These are phyloP conservation scores for Mycena rosella DNA, from an alignment of 768 basidiomycete species.

Conservation along the genomic window DNA sequence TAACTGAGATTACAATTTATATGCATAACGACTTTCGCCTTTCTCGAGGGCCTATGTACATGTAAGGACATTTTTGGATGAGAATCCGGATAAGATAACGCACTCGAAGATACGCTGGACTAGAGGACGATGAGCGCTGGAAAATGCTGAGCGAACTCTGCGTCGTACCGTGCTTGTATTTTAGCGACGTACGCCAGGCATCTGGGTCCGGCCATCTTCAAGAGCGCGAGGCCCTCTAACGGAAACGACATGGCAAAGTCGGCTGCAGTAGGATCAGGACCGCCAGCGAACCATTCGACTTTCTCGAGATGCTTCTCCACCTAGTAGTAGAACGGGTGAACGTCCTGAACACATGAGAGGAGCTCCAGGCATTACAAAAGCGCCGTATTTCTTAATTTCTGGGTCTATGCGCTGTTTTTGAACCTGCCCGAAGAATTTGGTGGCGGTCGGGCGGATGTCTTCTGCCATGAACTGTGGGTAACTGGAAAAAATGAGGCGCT, in stretches of 20 bases:
- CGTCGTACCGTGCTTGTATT: conserved; percentile 50
- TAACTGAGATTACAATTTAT: conserved; percentile 15
- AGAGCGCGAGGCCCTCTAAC: conserved; percentile 44
- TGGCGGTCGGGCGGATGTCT: conserved; percentile 51
- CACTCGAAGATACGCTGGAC: conserved; percentile 20
- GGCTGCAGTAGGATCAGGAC: conserved; percentile 54
- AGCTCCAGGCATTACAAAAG: conserved; percentile 1
- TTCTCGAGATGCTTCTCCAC: conserved; percentile 52
- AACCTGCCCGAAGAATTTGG: conserved; percentile 44
- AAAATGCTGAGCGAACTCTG: background rate
- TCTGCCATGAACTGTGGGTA: conserved; percentile 50
- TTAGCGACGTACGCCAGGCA: conserved; percentile 51
- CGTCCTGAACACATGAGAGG: background rate
- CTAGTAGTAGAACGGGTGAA: conserved; percentile 38
- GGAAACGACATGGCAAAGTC: conserved; percentile 61
- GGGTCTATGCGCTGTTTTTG: conserved; percentile 41
- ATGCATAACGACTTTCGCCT: conserved; percentile 21
- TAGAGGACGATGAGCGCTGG: conserved; percentile 1
- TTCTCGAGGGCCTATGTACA: conserved; percentile 21
- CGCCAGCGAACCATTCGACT: conserved; percentile 52
- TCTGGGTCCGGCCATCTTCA: conserved; percentile 47
- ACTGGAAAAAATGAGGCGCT: conserved; percentile 48
- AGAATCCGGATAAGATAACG: background rate
- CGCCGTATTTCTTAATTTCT: conserved; percentile 42
- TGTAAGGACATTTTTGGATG: no score